Percentiles rank a stretch among this genome's conserved stretches.
Evolutionary conservation across 2,329 filamentous ascomycete genomes (phyloP).

Genomic region (Aspergillus sp.): DNA sequence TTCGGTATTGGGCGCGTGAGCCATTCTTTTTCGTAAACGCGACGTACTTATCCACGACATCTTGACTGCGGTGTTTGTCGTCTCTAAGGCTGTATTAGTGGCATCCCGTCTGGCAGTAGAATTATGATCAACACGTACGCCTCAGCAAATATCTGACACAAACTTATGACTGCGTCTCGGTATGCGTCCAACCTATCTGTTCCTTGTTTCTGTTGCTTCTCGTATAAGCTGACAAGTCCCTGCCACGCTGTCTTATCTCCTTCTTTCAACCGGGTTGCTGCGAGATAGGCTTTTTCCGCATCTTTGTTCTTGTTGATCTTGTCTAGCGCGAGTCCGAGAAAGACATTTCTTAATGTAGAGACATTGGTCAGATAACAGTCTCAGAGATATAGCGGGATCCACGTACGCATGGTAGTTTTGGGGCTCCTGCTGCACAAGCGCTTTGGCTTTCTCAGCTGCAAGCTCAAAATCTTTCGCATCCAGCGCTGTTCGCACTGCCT

Average conservation of each 20-base stretch:
- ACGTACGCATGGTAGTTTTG: slow-evolving; percentile 78
- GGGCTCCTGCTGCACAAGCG: slow-evolving; percentile 68
- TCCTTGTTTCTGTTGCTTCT: slow-evolving; percentile 77
- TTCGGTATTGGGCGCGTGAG: slow-evolving; percentile 68
- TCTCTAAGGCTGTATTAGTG: slow-evolving; percentile 40
- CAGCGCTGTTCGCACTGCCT: slow-evolving; percentile 74
- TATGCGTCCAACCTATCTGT: slow-evolving; percentile 69
- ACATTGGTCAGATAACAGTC: slow-evolving; percentile 6
- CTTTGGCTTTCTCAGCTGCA: slow-evolving; percentile 66
- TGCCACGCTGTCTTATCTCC: slow-evolving; percentile 86
- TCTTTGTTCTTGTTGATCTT: slow-evolving; percentile 69
- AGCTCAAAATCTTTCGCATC: slow-evolving; percentile 76
- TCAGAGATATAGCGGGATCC: background rate
- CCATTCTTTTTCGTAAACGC: slow-evolving; percentile 71
- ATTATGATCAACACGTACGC: slow-evolving; percentile 43
- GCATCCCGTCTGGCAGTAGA: background rate
- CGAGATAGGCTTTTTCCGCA: slow-evolving; percentile 72
- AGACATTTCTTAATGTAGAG: slow-evolving; percentile 62
- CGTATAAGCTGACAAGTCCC: slow-evolving; percentile 80
- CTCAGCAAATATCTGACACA: slow-evolving; percentile 72
- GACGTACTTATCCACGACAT: slow-evolving; percentile 74
- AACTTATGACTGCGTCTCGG: slow-evolving; percentile 65
- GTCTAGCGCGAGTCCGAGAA: slow-evolving; percentile 80
- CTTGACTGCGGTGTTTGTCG: slow-evolving; percentile 58
- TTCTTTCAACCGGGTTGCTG: slow-evolving; percentile 68